Evolutionary conservation across 2,329 filamentous ascomycete species (phyloP), one percentile per base, ranked within the genome.

Genomic region (Stagonosporopsis chrysanthemi): DNA sequence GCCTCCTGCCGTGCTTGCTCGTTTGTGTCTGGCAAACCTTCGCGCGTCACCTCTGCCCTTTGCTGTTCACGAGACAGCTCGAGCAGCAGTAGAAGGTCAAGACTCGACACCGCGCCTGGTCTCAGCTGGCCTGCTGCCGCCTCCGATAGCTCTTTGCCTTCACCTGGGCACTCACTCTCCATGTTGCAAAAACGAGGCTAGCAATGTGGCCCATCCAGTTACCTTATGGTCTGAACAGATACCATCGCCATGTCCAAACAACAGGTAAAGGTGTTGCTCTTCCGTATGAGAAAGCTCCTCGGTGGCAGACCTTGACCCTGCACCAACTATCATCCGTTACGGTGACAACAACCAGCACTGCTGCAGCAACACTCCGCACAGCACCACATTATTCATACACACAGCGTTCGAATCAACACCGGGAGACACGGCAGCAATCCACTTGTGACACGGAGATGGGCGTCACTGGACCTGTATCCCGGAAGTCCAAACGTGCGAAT

Each of bases 211-310:
- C 51, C 17, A 47, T 58, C 40, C 38, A 51, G 45, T 22, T 65
- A n/a, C 58, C 62, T 11, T 63, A 58, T 7, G 56, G 61, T 1
- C 52, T 61, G 0, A 66, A 58, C 24, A 23, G 33, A 1, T 36
- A 54, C 3, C 49, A 56, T 33, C 49, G 38, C 2, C 36, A 44
- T 31, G n/a, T 35, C 9, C 7, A 44, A 23, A 28, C 29, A 6
- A 24, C 26, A n/a, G 44, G 43, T 24, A 52, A 58, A 52, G 42
- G 8, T n/a, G 8, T 23, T 9, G 17, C 7, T 12, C 17, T 44
- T 7, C 51, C 15, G 11, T 35, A 22, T 15, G 45, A 31, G 23
- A 29, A 19, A 7, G 11, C 8, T 33, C 43, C 35, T 29, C 36
- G 38, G 6, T 52, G 44, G 22, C 47, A 40, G 22, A 6, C 11